Percentiles rank a stretch among this genome's conserved stretches.
These are phyloP conservation scores for Nakazawaea molendinolei DNA, from an alignment of 805 yeast genomes.

Conservation along the genomic window DNA sequence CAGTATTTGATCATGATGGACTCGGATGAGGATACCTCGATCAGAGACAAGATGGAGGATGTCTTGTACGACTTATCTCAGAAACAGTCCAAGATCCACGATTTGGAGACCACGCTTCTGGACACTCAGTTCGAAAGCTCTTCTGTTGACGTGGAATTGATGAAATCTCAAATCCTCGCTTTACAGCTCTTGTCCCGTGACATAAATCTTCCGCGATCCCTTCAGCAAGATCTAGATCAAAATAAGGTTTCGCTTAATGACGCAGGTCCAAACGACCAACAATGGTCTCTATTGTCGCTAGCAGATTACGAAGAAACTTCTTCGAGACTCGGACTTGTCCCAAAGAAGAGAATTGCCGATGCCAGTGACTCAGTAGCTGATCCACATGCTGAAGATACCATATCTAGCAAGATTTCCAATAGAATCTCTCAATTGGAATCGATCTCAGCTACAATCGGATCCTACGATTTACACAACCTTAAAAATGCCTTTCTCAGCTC, in stretches of 20 bases:
- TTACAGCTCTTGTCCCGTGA: constrained; percentile 62
- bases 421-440: constrained; percentile 57
- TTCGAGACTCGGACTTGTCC: too few species aligned
- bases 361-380: constrained; percentile 51
- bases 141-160: constrained; percentile 35
- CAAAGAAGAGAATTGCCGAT: constrained; percentile 28
- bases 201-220: constrained; percentile 50
- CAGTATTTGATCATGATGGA: constrained; percentile 22
- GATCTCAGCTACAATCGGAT: constrained; percentile 65
- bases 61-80: constrained; percentile 32
- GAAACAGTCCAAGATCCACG: constrained; percentile 30
- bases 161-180: constrained; percentile 55
- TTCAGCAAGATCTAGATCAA: constrained; percentile 34
- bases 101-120: constrained; percentile 18
- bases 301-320: constrained; percentile 26
- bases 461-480: constrained; percentile 33
- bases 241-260: too few species aligned
- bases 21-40: constrained; percentile 20
- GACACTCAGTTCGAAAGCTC: constrained; percentile 12
- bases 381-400: constrained; percentile 42
- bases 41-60: constrained; percentile 37
- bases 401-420: constrained; percentile 46
- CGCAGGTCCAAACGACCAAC: too few species aligned
- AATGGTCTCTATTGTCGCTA: too few species aligned
- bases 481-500: constrained; percentile 31